A percentile compares a stretch with the other conserved stretches of the same genome.
phyloP scores from a whole-genome alignment of 2,329 filamentous ascomycete species.

The Colletotrichum sp. region DNA sequence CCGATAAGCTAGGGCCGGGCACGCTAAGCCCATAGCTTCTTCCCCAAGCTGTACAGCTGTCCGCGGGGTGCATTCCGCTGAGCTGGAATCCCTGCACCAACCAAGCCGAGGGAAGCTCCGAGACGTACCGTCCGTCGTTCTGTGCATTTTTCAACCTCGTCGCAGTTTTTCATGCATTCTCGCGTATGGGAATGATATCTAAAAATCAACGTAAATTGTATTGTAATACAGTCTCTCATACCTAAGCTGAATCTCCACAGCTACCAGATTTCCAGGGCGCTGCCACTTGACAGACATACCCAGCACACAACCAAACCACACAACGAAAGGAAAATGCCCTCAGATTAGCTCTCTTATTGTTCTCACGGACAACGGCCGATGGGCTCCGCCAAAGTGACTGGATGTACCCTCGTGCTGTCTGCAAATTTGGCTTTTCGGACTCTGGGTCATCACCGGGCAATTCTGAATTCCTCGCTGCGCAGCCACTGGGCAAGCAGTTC shows the following conservation, averaged over 20 bases:
- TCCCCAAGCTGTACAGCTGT: not conserved
- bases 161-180: not conserved
- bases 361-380: slow-evolving; percentile 40
- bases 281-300: not conserved
- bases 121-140: not conserved
- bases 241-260: not conserved
- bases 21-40: not conserved
- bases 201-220: not conserved
- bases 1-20: not conserved
- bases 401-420: slow-evolving; percentile 34
- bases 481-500: slow-evolving; percentile 12
- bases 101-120: not conserved
- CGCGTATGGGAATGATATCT: not conserved
- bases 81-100: not conserved
- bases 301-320: not conserved
- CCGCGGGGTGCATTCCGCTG: not conserved
- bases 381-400: slow-evolving; percentile 9
- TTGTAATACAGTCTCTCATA: not conserved
- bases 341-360: slow-evolving; percentile 47
- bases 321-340: slow-evolving; percentile 30
- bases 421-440: slow-evolving; percentile 47
- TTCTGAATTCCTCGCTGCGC: slow-evolving; percentile 16
- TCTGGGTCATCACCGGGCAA: slow-evolving; percentile 40
- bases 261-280: not conserved
- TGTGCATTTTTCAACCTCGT: not conserved